Evolutionary conservation across 768 basidiomycete genomes (phyloP).

Genomic region (Lactarius trivialis): DNA sequence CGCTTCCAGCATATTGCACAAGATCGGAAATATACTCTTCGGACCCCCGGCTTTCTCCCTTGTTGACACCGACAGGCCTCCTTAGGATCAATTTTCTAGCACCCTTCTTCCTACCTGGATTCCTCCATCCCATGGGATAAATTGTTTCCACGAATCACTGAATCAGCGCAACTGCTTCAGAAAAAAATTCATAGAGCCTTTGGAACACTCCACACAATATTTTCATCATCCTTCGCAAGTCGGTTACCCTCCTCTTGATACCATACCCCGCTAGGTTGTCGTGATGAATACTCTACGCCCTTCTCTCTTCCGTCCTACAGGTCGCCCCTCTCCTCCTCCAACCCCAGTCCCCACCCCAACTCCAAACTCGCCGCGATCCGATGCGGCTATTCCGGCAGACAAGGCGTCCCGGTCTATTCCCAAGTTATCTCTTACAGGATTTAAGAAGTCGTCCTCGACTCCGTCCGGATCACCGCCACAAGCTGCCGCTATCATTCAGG

Average conservation of each 20-base stretch:
- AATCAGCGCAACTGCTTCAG: constrained; percentile 38
- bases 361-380: constrained; percentile 30
- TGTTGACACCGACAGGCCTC: constrained; percentile 70
- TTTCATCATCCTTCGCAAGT: constrained; percentile 24
- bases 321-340: constrained; percentile 57
- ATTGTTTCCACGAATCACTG: constrained; percentile 26
- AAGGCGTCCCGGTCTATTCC: constrained; percentile 46
- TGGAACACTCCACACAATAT: constrained; percentile 16
- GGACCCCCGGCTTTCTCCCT: constrained; percentile 51
- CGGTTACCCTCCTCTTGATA: not conserved
- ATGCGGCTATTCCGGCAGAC: constrained; percentile 37
- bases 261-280: constrained; percentile 17
- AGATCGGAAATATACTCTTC: constrained; percentile 51
- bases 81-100: constrained; percentile 42
- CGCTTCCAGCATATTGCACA: constrained; percentile 25
- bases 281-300: constrained; percentile 65
- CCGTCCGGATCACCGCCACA: constrained; percentile 31
- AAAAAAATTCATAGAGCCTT: constrained; percentile 22
- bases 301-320: constrained; percentile 57
- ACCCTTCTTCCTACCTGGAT: constrained; percentile 3
- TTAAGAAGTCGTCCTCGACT: constrained; percentile 51
- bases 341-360: constrained; percentile 26
- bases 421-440: constrained; percentile 52
- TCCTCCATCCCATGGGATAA: constrained; percentile 39
- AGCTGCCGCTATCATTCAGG: constrained; percentile 50